These are phyloP conservation scores for Sporothrix brunneoviolacea DNA, from an alignment of 2,329 filamentous ascomycete species.

Conservation along the genomic window DNA sequence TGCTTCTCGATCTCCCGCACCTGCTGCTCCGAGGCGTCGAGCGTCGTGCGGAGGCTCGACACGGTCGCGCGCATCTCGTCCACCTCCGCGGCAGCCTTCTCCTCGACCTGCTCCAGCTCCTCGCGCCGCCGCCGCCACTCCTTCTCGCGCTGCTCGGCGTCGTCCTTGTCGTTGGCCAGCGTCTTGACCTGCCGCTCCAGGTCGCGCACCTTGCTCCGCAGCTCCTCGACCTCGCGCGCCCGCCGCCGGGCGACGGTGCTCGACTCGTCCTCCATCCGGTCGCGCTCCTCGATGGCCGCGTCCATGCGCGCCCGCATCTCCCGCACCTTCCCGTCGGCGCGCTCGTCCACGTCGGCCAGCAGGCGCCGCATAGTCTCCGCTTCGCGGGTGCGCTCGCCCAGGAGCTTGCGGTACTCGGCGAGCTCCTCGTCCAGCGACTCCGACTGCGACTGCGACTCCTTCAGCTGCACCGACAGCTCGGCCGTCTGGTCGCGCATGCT, in stretches of 20 bases:
- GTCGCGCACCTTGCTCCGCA: constrained; percentile 71
- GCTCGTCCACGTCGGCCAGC: constrained; percentile 76
- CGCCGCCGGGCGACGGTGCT: constrained; percentile 68
- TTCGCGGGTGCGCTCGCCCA: constrained; percentile 83
- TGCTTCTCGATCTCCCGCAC: constrained; percentile 76
- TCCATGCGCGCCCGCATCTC: constrained; percentile 90
- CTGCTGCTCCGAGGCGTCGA: constrained; percentile 84
- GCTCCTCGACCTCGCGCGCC: constrained; percentile 78
- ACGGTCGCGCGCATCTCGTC: constrained; percentile 71
- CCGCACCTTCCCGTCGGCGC: constrained; percentile 72
- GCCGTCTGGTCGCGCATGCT: constrained; percentile 91
- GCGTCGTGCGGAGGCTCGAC: constrained; percentile 65
- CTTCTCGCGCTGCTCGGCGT: constrained; percentile 64
- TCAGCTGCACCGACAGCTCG: constrained; percentile 85
- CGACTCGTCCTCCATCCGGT: constrained; percentile 86
- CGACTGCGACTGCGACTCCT: constrained; percentile 73
- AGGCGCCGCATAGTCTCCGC: constrained; percentile 90
- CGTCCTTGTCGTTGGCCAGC: constrained; percentile 68
- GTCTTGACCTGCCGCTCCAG: constrained; percentile 70
- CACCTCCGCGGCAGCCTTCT: constrained; percentile 64
- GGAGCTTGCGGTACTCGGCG: constrained; percentile 75
- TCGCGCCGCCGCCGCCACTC: constrained; percentile 69
- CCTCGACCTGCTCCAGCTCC: constrained; percentile 65
- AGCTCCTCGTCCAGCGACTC: constrained; percentile 91
- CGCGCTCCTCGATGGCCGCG: constrained; percentile 84